Conservation (phyloP, 306 rosid genomes). For the Macrotyloma uniflorum region DNA sequence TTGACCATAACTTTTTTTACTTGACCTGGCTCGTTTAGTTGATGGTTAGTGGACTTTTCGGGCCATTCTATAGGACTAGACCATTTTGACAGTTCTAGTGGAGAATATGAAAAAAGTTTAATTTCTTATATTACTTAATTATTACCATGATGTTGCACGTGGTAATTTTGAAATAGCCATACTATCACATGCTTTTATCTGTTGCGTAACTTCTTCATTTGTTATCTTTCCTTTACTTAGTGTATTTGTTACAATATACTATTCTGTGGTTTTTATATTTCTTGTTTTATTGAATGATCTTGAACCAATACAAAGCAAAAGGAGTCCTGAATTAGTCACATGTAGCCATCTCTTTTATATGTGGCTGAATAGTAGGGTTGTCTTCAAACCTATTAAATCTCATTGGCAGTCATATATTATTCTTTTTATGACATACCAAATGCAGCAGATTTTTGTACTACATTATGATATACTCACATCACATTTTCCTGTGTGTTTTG, state of each 20-base stretch:
- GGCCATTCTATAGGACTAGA: too few species aligned
- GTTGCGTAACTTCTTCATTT: background rate
- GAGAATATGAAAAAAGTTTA: background rate
- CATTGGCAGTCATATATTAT: background rate
- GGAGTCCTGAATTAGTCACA: background rate
- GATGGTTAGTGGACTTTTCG: too few species aligned
- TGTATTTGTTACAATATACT: constrained; percentile 16
- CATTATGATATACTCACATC: background rate
- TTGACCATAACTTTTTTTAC: too few species aligned
- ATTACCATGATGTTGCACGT: background rate
- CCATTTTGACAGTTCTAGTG: background rate
- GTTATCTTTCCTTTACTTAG: background rate
- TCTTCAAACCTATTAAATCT: background rate
- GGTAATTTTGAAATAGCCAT: constrained; percentile 21
- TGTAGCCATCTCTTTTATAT: background rate
- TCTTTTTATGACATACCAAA: background rate
- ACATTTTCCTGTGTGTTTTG: constrained; percentile 21
- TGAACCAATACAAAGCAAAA: constrained; percentile 3
- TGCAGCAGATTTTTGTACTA: background rate
- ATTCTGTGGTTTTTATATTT: constrained; percentile 8
- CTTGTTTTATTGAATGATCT: background rate
- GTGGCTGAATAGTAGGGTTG: background rate
- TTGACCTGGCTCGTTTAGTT: too few species aligned
- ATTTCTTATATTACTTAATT: background rate
- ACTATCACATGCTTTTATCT: background rate